Evolutionary conservation across 768 basidiomycete species (phyloP).

Genomic region (Boletus huronensis): DNA sequence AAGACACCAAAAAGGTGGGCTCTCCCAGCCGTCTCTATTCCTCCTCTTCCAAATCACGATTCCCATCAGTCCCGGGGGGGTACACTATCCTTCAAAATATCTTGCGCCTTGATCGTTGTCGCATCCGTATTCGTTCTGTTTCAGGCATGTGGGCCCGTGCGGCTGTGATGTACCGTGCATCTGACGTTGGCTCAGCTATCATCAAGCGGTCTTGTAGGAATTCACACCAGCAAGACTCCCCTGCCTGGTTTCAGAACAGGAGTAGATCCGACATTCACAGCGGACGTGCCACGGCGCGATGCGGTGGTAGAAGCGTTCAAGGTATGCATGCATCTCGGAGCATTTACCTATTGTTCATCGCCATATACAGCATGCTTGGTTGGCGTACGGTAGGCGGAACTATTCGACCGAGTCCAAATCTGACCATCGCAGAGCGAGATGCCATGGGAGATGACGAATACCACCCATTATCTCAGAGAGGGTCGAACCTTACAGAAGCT

Average conservation of each 20-base stretch:
- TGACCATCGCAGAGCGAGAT: constrained; percentile 59
- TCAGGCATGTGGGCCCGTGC: constrained; percentile 16
- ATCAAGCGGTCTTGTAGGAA: constrained; percentile 1
- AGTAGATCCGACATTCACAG: constrained; percentile 32
- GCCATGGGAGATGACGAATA: constrained; percentile 94
- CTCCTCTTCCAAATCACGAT: background rate
- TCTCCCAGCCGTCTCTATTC: background rate
- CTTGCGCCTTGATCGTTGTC: constrained; percentile 11
- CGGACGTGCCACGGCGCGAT: constrained; percentile 61
- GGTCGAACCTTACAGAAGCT: constrained; percentile 72
- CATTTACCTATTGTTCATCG: constrained; percentile 6
- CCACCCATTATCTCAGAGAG: constrained; percentile 73
- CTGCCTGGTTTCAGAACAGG: constrained; percentile 22
- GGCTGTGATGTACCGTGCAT: background rate
- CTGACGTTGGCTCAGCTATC: constrained; percentile 17
- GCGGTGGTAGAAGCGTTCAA: constrained; percentile 78
- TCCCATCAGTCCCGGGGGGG: constrained; percentile 1
- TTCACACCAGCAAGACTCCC: background rate
- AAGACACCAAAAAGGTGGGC: constrained; percentile 8
- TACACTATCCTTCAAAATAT: background rate
- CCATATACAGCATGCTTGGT: constrained; percentile 71
- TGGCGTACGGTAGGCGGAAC: constrained; percentile 63
- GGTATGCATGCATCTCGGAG: constrained; percentile 40
- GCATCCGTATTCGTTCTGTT: constrained; percentile 12
- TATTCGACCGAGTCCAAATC: background rate